Evolutionary conservation across 768 basidiomycete genomes (phyloP), one percentile per base, ranked within the genome.

Genomic region (Russula compacta): DNA sequence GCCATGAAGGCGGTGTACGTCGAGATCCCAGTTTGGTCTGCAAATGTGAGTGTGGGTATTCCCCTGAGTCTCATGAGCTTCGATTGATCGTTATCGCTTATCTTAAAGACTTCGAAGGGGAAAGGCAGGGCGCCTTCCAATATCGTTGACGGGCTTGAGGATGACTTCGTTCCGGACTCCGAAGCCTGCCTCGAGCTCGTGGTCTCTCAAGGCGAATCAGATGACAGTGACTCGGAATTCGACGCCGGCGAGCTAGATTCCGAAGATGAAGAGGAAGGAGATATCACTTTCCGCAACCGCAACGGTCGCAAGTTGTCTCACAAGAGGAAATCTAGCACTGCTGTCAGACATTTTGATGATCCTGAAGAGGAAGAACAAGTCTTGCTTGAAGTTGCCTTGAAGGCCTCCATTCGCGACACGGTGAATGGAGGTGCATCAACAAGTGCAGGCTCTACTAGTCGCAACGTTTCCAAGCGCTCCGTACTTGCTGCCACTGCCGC

Each of bases 311-410:
- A 50, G 43, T 53, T 17, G 44, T 36, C 44, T 35, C 6, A 39
- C 53, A 56, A 51, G 38, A 44, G 17, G 35, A 17, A 42, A 10
- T 51, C 63, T 32, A 51, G 46, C 24, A 33, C 36, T 39, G 29
- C 33, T 21, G n/a, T 38, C 32, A 48, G 24, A 55, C 56, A 57
- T 19, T 58, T 58, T 47, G 54, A 50, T 47, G 59, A 55, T 44
- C 58, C 40, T 24, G 67, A 71, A n/a, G 70, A 69, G 36, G 68
- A 73, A 40, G 43, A 52, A 64, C 61, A 63, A 6, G 56, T 82
- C 21, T 80, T 87, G 83, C 42, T 90, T 15, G 72, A 76, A 46
- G 78, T 76, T 24, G 87, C 85, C 33, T 76, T 87, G 43, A 72
- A 76, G 58, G 67, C 75, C 61, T 91, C 89, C 21, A 69, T 82